Evolutionary conservation across 768 basidiomycete genomes (phyloP), one percentile per base, ranked within the genome.

Genomic region (Clavaria fumosa): DNA sequence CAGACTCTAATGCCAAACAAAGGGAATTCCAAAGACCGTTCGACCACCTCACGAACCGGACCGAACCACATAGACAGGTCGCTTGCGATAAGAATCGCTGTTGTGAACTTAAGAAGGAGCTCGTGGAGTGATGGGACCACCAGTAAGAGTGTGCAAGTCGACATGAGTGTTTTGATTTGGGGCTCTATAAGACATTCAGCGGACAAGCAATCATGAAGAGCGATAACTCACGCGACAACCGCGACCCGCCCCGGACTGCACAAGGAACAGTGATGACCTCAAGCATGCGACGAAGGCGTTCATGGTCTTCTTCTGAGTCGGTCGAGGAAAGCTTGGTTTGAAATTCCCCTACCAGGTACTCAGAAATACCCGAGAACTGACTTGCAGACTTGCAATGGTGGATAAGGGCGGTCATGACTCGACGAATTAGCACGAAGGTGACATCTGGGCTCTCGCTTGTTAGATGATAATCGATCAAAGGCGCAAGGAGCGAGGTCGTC

Each of bases 301-400:
- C 70, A 6, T 51, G 34, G 31, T 54, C 50, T 2, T 47, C 44
- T 24, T 47, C 42, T 2, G 47, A 44, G 2, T 32, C 45, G 4
- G 47, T 40, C 2, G 40, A 35, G 34, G 54, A 53, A 23, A 53
- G 40, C 11, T 43, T 26, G 1, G 47, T 30, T 10, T 50, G 43
- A 39, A 72, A 60, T 28, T 57, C 55, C 20, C 59, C 51, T 1
- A 73, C 50, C 3, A 86, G 46, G 7, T 70, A 46, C 12, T 81
- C 72, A 2, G 67, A 66, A 2, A 84, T 45, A 0, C 65, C 48
- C 4, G 65, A 50, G 50, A 81, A 86, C 34, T 76, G 68, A 17
- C 79, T 74, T 1, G 78, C 56, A 17, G 64, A 64, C 45, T 78
- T 78, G 53, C 78, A 77, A 47, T 93, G 86, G 50, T 93, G 90